These are phyloP conservation scores for Daldinia eschscholtzii DNA, from an alignment of 2,329 filamentous ascomycete genomes.

Conservation along the genomic window DNA sequence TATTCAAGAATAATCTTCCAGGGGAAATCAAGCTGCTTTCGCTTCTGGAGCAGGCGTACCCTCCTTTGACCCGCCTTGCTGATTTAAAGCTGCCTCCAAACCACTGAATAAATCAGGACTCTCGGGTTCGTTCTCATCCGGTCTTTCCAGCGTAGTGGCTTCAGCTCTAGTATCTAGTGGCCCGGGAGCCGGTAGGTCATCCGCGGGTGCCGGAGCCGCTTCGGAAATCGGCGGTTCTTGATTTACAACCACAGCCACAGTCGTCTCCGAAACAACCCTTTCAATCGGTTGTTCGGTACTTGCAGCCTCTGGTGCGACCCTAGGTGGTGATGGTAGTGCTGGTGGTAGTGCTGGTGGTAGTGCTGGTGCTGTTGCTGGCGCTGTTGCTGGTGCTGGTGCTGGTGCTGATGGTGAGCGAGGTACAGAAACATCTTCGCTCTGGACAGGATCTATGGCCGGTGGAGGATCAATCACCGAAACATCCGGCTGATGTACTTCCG, in stretches of 20 bases:
- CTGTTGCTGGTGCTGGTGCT: neutral
- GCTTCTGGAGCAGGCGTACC: conserved; percentile 25
- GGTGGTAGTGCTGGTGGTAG: neutral
- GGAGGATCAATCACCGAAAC: neutral
- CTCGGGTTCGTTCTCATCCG: conserved; percentile 53
- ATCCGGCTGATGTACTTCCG: conserved; percentile 11
- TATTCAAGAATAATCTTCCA: conserved; percentile 2
- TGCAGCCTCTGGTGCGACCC: neutral
- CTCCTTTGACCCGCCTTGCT: conserved; percentile 51
- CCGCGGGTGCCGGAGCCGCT: conserved; percentile 26
- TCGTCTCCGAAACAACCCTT: conserved; percentile 2
- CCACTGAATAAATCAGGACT: conserved; percentile 61
- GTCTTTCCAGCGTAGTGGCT: conserved; percentile 39
- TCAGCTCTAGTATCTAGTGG: conserved; percentile 34
- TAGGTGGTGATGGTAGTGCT: neutral
- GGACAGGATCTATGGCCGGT: neutral
- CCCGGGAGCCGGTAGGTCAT: conserved; percentile 36
- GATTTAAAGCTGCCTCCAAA: conserved; percentile 61
- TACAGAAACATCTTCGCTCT: conserved; percentile 14
- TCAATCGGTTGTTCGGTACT: conserved; percentile 9
- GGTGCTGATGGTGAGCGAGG: conserved; percentile 13
- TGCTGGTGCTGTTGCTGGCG: neutral
- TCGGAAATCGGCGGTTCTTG: conserved; percentile 15
- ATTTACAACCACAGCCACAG: neutral
- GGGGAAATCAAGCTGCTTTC: conserved; percentile 6